Evolutionary conservation across 306 rosid genomes (phyloP), one percentile per base, ranked within the genome.

Genomic region (Glycine tomentella): DNA sequence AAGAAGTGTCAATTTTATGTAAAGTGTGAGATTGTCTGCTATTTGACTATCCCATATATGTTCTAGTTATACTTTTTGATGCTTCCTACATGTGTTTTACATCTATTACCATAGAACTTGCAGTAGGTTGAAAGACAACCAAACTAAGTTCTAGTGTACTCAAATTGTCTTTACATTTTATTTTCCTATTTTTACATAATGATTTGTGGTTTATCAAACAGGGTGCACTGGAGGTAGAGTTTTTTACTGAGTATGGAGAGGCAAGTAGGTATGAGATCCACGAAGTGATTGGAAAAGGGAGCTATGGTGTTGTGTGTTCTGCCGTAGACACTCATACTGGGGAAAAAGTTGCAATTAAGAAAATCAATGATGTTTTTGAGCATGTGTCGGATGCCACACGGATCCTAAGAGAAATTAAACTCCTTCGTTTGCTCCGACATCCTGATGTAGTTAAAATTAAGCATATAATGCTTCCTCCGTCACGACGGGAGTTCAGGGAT

Each of bases 381-480:
- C 99, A 95, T 82, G 99, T 95, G 49, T 95, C 99, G 0, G 99
- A 95, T 85, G 99, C 99, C 62, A 95, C 99, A 3, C 81, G 99
- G 65, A 95, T 95, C 81, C 88, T 95, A 72, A 90, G 99, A 85
- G 99, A 95, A 87, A 87, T 95, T 36, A 95, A 95, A 85, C 98
- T 95, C 81, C 97, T 95, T 74, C 91, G 99, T 15, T 84, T 95
- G 97, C 97, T 95, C 34, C 93, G 90, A 10, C 99, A 95, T 91
- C 98, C 99, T 7, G 99, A 95, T 76, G 83, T 95, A 52, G 99
- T 95, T 68, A 94, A 93, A 84, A 93, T 95, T 77, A 95, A 92
- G 80, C 99, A 95, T 84, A 90, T 95, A 76, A 95, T 95, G 98
- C 89, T 95, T 84, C 99, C 98, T 48, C 99, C 99, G 81, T 95